A percentile compares a stretch with the other conserved stretches of the same genome.
These are phyloP conservation scores for Cutaneotrichosporon spelunceum DNA, from an alignment of 1,284 basidiomycete genomes.

Conservation along the genomic window DNA sequence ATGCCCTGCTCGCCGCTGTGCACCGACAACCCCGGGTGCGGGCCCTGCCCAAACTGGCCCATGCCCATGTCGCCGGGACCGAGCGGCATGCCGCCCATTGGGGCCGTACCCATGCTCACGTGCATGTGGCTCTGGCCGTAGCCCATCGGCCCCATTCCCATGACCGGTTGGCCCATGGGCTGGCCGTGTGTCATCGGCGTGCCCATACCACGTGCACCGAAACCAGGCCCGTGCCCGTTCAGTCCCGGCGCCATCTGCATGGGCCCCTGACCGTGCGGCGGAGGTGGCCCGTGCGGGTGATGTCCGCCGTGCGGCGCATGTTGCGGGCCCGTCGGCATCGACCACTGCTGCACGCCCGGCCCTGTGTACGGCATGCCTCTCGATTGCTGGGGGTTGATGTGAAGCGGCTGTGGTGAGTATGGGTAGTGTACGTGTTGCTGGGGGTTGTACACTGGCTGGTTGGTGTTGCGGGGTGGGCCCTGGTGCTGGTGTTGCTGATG, in stretches of 20 bases:
- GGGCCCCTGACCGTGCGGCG: conserved; percentile 25
- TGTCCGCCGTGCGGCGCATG: conserved; percentile 11
- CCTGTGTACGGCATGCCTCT: conserved; percentile 45
- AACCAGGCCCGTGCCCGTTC: conserved; percentile 23
- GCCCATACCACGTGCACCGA: conserved; percentile 25
- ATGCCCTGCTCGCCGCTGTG: conserved; percentile 55
- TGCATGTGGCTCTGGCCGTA: conserved; percentile 40
- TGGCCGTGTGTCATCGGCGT: conserved; percentile 28
- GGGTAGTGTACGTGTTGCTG: conserved; percentile 48
- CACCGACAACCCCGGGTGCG: conserved; percentile 42
- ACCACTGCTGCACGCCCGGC: conserved; percentile 39
- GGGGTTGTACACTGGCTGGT: conserved; percentile 42
- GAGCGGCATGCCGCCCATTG: conserved; percentile 32
- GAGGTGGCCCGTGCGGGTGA: conserved; percentile 21
- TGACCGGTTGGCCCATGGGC: conserved; percentile 25
- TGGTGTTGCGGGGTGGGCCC: conserved; percentile 25
- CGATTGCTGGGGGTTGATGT: conserved; percentile 39
- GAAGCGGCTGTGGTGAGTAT: conserved; percentile 44
- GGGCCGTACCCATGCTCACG: conserved; percentile 39
- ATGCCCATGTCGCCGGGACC: conserved; percentile 31
- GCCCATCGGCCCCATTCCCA: conserved; percentile 27
- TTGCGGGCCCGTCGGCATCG: conserved; percentile 22
- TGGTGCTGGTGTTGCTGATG: conserved; percentile 18
- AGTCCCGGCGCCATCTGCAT: conserved; percentile 38
- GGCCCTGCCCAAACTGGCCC: conserved; percentile 36